Conservation (phyloP, 2,329 filamentous ascomycete species). For the Dissoconium aciculare region DNA sequence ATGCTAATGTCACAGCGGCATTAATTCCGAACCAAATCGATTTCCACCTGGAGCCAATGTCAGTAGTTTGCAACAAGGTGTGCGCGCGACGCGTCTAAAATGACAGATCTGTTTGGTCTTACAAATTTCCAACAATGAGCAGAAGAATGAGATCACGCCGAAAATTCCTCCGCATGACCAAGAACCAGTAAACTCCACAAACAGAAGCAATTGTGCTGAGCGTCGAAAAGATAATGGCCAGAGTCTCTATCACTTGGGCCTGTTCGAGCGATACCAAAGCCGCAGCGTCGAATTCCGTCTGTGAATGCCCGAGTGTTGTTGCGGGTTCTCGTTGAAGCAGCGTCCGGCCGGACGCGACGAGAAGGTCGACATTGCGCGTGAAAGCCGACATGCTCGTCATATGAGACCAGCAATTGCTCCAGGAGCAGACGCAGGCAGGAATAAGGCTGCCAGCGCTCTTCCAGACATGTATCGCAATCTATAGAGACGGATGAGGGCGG, state of each 20-base stretch:
- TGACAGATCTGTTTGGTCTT: neutral
- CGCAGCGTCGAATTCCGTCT: neutral
- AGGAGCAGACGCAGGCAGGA: neutral
- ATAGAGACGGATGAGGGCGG: neutral
- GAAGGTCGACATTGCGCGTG: no score
- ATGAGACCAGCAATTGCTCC: neutral
- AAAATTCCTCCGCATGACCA: slow-evolving; percentile 57
- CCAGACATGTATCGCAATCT: neutral
- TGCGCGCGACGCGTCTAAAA: no score
- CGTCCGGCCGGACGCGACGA: neutral
- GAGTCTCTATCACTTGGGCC: slow-evolving; percentile 19
- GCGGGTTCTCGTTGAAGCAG: neutral
- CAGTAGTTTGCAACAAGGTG: neutral
- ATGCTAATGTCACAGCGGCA: slow-evolving; percentile 42
- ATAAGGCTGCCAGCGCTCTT: neutral
- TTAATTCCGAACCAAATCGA: slow-evolving; percentile 53
- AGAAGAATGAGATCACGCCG: slow-evolving; percentile 63
- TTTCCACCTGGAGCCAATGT: slow-evolving; percentile 37
- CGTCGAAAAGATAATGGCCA: slow-evolving; percentile 24
- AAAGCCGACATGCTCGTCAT: no score
- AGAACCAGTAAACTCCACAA: slow-evolving; percentile 54
- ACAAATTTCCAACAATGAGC: slow-evolving; percentile 54
- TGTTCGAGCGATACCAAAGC: neutral
- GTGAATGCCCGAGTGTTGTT: neutral
- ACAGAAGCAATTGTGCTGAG: slow-evolving; percentile 44